Percentiles rank a stretch among this genome's conserved stretches.
These are phyloP conservation scores for Haberlea rhodopensis DNA, from an alignment of 257 asterid genomes.

Conservation along the genomic window DNA sequence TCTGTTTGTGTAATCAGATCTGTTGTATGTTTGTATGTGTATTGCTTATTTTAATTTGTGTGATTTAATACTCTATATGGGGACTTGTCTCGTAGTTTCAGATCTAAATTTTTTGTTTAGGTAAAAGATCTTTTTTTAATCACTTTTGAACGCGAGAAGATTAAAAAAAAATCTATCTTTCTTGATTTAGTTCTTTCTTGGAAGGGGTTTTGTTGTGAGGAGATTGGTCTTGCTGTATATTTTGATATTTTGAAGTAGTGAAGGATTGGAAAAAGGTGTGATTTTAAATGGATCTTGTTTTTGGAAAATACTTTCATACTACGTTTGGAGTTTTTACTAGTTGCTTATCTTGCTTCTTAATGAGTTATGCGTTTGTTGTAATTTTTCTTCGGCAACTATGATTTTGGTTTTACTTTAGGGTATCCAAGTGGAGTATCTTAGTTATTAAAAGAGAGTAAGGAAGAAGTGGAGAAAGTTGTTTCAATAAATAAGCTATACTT, in stretches of 20 bases:
- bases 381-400: not conserved
- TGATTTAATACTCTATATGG: not conserved
- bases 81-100: conserved; percentile 10
- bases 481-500: too few relatives aligned
- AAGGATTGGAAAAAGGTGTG: not conserved
- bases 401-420: not conserved
- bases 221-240: not conserved
- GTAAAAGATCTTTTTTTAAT: conserved; percentile 2
- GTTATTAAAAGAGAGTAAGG: not conserved
- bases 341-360: conserved; percentile 14
- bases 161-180: too few relatives aligned
- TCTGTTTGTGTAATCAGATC: not conserved
- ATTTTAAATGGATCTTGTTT: not conserved
- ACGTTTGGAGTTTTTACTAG: not conserved
- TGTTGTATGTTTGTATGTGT: not conserved
- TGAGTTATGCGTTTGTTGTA: not conserved
- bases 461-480: not conserved
- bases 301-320: not conserved
- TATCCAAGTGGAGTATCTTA: not conserved
- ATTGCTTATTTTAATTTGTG: not conserved
- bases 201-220: not conserved
- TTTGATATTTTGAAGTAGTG: not conserved
- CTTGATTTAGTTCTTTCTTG: conserved; percentile 3
- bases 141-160: not conserved
- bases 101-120: conserved; percentile 26